Conservation (phyloP, 2,329 filamentous ascomycete species). For the Fusarium kyushuense region DNA sequence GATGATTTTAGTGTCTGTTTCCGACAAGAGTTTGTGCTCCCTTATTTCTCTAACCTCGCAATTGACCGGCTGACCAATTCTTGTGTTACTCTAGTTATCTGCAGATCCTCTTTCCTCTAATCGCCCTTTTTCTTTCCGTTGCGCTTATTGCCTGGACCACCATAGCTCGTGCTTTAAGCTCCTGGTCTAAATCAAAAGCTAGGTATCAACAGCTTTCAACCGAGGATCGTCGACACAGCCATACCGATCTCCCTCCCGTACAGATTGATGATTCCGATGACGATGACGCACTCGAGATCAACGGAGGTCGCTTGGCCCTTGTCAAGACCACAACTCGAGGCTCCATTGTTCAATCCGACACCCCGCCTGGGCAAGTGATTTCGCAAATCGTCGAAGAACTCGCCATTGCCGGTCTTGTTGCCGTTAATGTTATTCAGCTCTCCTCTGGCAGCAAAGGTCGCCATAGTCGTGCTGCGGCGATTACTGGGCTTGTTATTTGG, state of each 20-base stretch:
- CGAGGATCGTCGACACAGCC: conserved; percentile 57
- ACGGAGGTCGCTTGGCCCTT: conserved; percentile 68
- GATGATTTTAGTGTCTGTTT: conserved; percentile 75
- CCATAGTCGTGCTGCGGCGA: conserved; percentile 69
- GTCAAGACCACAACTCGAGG: conserved; percentile 71
- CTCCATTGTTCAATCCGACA: conserved; percentile 78
- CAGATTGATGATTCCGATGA: conserved; percentile 64
- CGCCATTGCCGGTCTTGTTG: conserved; percentile 78
- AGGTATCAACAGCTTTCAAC: conserved; percentile 68
- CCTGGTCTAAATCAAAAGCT: conserved; percentile 61
- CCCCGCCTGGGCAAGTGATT: conserved; percentile 77
- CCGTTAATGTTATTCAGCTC: conserved; percentile 74
- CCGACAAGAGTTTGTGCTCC: conserved; percentile 71
- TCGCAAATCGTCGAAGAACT: conserved; percentile 80
- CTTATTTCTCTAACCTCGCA: background rate
- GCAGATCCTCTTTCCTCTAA: conserved; percentile 81
- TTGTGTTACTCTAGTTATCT: conserved; percentile 50
- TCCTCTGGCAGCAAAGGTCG: conserved; percentile 69
- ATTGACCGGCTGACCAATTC: conserved; percentile 32
- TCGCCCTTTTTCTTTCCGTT: conserved; percentile 77
- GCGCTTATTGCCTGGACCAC: conserved; percentile 72
- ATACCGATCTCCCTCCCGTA: conserved; percentile 66
- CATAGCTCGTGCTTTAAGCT: conserved; percentile 63
- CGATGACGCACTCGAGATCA: conserved; percentile 68
- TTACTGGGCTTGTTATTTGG: conserved; percentile 80